These are phyloP conservation scores for Pestalotiopsis sp. DNA, from an alignment of 2,329 filamentous ascomycete species.

Conservation along the genomic window DNA sequence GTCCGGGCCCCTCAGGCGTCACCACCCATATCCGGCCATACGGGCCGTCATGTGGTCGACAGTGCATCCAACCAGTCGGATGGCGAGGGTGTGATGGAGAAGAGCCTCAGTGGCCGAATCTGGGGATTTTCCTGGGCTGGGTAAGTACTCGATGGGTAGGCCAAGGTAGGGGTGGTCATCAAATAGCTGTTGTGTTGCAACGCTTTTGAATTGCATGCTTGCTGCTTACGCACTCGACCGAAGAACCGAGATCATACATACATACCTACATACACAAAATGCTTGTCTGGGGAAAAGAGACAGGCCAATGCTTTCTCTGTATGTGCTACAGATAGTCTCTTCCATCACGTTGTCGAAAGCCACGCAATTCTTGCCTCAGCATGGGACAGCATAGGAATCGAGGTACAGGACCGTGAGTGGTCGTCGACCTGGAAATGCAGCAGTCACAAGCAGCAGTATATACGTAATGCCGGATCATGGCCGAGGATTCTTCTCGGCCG, in stretches of 20 bases:
- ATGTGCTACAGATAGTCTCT: neutral
- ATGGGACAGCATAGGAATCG: neutral
- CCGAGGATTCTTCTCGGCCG: neutral
- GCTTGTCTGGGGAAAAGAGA: neutral
- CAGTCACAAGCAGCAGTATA: neutral
- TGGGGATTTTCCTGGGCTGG: neutral
- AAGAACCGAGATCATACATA: too few species aligned
- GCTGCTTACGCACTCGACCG: neutral
- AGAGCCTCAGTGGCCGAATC: slow-evolving; percentile 5
- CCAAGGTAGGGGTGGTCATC: too few species aligned
- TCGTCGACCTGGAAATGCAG: neutral
- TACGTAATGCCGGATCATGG: neutral
- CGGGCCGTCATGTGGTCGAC: neutral
- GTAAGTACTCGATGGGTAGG: too few species aligned
- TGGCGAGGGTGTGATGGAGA: neutral
- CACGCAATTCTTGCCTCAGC: neutral
- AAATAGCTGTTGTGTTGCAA: too few species aligned
- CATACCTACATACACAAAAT: neutral
- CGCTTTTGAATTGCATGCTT: neutral
- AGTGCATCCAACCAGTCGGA: neutral
- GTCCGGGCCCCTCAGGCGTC: neutral
- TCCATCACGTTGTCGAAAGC: neutral
- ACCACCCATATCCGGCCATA: neutral
- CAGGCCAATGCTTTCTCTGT: neutral
- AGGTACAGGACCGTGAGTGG: neutral